These are phyloP conservation scores for Quillaja saponaria DNA, from an alignment of 306 rosid species.

Conservation along the genomic window DNA sequence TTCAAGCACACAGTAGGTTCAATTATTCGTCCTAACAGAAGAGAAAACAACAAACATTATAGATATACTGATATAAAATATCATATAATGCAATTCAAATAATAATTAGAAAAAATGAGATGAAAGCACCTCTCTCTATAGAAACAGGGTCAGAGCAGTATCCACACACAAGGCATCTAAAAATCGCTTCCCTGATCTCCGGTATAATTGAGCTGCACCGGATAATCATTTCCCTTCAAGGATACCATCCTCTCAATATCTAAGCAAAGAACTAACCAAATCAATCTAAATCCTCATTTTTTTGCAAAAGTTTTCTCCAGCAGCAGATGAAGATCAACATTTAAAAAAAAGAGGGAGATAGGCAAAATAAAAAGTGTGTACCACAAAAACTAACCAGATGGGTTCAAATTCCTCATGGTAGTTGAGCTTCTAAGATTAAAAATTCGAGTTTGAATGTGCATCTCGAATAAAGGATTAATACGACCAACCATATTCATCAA, in stretches of 20 bases:
- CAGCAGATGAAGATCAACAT: not conserved
- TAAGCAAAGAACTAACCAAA: constrained; percentile 16
- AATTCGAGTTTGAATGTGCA: constrained; percentile 90
- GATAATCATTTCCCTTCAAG: constrained; percentile 87
- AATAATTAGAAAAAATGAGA: constrained; percentile 1
- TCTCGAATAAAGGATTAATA: constrained; percentile 77
- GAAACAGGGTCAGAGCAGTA: constrained; percentile 73
- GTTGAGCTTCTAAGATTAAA: constrained; percentile 75
- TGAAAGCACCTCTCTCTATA: constrained; percentile 73
- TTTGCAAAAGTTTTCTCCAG: not conserved
- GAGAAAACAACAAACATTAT: constrained; percentile 19
- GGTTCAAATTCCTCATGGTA: constrained; percentile 89
- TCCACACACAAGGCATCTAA: constrained; percentile 94
- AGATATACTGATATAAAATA: constrained; percentile 2
- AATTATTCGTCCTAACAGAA: constrained; percentile 58
- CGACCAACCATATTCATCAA: constrained; percentile 87
- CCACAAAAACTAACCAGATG: constrained; percentile 64
- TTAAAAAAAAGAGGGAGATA: not conserved
- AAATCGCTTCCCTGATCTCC: constrained; percentile 91
- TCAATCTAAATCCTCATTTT: constrained; percentile 22
- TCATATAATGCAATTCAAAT: not conserved
- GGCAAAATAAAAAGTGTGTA: too few species aligned
- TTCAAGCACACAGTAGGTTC: constrained; percentile 79
- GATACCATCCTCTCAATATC: constrained; percentile 98
- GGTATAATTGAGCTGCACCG: constrained; percentile 88